These are phyloP conservation scores for Penicillium sumatraense DNA, from an alignment of 2,329 filamentous ascomycete species.

Conservation along the genomic window DNA sequence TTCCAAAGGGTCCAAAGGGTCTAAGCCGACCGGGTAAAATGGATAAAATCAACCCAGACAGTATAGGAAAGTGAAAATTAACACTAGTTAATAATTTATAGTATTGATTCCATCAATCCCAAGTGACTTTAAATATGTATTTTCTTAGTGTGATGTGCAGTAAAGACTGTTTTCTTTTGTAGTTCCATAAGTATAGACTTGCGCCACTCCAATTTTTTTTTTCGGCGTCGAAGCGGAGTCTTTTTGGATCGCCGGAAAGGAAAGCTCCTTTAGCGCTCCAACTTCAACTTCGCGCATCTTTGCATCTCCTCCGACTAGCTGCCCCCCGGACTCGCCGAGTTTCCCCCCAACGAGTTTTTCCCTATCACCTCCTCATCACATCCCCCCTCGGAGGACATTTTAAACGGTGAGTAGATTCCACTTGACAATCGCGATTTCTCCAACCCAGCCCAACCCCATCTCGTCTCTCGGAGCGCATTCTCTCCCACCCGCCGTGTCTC, in stretches of 20 bases:
- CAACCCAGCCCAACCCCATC: constrained; percentile 14
- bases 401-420: constrained; percentile 22
- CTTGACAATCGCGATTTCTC: constrained; percentile 19
- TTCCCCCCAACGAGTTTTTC: constrained; percentile 10
- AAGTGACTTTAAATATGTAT: no score
- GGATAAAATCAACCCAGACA: no score
- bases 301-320: constrained; percentile 23
- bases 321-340: constrained; percentile 20
- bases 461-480: constrained; percentile 23
- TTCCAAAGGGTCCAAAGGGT: neutral
- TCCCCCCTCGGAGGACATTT: neutral
- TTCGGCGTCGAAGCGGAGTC: constrained; percentile 27
- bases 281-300: constrained; percentile 30
- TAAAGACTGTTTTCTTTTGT: no score
- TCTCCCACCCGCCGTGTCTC: constrained; percentile 14
- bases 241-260: constrained; percentile 33
- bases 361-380: neutral
- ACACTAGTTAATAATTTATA: no score
- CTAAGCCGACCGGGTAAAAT: neutral
- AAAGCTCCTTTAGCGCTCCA: constrained; percentile 33
- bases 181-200: constrained; percentile 25
- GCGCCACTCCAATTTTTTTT: constrained; percentile 35
- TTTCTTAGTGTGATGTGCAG: neutral
- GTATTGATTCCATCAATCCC: no score
- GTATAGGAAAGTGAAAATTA: no score